These are phyloP conservation scores for Coemansia sp. DNA, from an alignment of 192 early-diverging fungal species.

Conservation along the genomic window DNA sequence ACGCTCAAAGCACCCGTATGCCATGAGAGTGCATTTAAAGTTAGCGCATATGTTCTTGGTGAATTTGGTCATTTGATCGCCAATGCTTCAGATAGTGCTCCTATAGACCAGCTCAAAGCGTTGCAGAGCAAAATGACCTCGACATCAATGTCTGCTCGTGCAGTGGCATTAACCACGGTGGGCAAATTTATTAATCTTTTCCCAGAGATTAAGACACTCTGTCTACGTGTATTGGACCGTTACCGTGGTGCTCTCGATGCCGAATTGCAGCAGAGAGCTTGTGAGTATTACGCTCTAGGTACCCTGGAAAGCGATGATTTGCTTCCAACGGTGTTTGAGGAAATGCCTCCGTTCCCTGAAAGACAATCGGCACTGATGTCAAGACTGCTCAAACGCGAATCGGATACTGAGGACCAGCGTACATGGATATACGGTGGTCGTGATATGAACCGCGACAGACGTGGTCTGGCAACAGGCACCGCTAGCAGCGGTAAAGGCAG, in stretches of 20 bases:
- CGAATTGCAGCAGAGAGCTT: conserved; percentile 96
- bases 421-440: conserved; percentile 92
- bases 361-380: conserved; percentile 87
- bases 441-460: conserved; percentile 69
- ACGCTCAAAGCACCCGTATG: conserved; percentile 87
- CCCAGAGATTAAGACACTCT: conserved; percentile 92
- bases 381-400: conserved; percentile 78
- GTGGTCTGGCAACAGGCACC: background rate
- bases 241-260: conserved; percentile 88
- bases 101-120: conserved; percentile 93
- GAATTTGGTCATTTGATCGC: conserved; percentile 98
- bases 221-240: conserved; percentile 82
- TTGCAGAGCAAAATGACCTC: conserved; percentile 89
- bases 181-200: conserved; percentile 97
- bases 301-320: conserved; percentile 83
- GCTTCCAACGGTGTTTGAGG: conserved; percentile 90
- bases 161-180: conserved; percentile 86
- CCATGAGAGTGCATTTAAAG: conserved; percentile 94
- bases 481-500: background rate
- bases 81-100: conserved; percentile 77
- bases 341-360: conserved; percentile 98
- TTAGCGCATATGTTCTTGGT: conserved; percentile 94
- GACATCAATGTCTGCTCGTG: conserved; percentile 75
- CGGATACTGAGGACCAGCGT: conserved; percentile 93
- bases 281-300: conserved; percentile 90